A percentile compares a stretch with the other conserved stretches of the same genome.
phyloP scores from a whole-genome alignment of 2,329 filamentous ascomycete genomes.

The Stemphylium beticola region DNA sequence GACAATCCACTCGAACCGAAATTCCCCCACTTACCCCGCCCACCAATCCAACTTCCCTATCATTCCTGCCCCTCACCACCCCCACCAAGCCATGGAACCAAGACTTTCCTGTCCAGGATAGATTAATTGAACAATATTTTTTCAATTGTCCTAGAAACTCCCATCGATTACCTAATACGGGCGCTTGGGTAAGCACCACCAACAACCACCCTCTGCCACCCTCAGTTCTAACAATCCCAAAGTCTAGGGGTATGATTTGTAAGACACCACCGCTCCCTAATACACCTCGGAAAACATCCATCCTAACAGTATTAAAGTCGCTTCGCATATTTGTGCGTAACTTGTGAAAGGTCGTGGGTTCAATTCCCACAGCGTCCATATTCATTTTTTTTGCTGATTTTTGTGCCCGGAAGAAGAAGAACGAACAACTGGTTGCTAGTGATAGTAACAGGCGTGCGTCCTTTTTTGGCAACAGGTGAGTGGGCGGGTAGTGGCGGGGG shows the following conservation, averaged over 20 bases:
- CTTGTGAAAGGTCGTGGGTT: constrained; percentile 34
- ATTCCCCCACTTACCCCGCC: not conserved
- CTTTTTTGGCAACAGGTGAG: no score
- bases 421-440: not conserved
- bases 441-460: not conserved
- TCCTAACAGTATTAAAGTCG: constrained; percentile 10
- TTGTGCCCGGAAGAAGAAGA: not conserved
- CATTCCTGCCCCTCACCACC: not conserved
- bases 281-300: not conserved
- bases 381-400: constrained; percentile 7
- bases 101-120: no score
- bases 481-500: no score
- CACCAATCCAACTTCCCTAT: not conserved
- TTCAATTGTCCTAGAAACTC: rapidly evolving
- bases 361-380: constrained; percentile 34
- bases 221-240: not conserved
- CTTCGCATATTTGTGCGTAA: constrained; percentile 24
- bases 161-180: constrained; percentile 15
- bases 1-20: no score
- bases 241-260: constrained; percentile 20
- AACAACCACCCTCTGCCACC: not conserved
- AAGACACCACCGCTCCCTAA: not conserved
- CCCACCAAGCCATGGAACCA: not conserved
- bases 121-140: no score
- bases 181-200: constrained; percentile 10